Base-by-base conservation (phyloP, 2,329 filamentous ascomycete genomes). In the Hypoxylon sp. region DNA sequence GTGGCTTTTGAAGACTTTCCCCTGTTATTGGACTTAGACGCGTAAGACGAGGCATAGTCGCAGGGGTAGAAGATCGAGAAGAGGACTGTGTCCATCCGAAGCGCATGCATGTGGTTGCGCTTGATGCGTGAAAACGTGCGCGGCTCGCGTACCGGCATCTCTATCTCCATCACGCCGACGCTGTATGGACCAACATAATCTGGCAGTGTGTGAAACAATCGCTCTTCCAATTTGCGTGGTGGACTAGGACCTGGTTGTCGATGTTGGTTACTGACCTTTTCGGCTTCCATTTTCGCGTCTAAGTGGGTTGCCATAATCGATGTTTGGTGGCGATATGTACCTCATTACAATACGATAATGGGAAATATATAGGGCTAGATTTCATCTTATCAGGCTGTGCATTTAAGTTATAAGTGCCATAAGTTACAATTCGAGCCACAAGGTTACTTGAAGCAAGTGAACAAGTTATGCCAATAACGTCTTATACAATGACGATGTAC, bases 111-210 rank as follows among this genome's bases (percentile, higher is more conserved):
- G 39, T 78, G 75, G 52, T 81, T 76, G 47, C 81, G 77, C 66
- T 80, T 81, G 64, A 83, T 80, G 67, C 76, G 74, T 13, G 80
- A 84, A 59, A 84, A 79, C 10, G 77, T 76, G 22, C 80, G 78
- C 11, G 82, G 81, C 1, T 79, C 64, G 11, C 80, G 76, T 14
- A 84, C 85, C 4, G 90, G 88, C 29, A 91, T 84, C 77, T 92
- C 90, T 63, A 90, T 82, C 72, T 92, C 90, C 76, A 91, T 84
- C 11, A 88, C 91, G 26, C 91, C 90, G 44, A 93, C 90, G 69
- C 85, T 85, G 77, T 92, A 91, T 0, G 88, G 88, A 0, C 91
- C 90, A 1, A 86, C 84, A 74, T 91, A 91, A 13, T 83, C 75
- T 3, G 90, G 90, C 55, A 92, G 87, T 3, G 78, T 73, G 73